phyloP scores from a whole-genome alignment of 2,329 filamentous ascomycete genomes.

The Aspergillus hortae region DNA sequence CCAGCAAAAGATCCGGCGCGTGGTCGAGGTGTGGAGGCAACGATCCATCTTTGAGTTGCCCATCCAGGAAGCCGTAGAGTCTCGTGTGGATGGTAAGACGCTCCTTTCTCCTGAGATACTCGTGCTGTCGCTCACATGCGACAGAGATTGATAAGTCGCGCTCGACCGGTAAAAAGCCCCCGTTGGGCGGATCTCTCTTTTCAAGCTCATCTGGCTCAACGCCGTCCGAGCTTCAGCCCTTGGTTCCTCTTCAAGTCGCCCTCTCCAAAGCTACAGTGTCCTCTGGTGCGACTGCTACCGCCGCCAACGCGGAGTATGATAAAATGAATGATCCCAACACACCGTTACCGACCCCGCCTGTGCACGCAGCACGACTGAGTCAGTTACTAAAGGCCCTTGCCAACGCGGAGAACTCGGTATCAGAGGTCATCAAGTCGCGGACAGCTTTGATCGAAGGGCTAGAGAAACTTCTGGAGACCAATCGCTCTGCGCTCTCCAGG shows the following conservation, averaged over 20 bases:
- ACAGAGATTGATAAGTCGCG: slow-evolving; percentile 56
- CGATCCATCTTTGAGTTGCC: slow-evolving; percentile 76
- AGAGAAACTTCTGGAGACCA: slow-evolving; percentile 74
- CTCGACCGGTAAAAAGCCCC: slow-evolving; percentile 51
- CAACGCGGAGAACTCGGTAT: slow-evolving; percentile 81
- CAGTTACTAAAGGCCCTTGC: slow-evolving; percentile 86
- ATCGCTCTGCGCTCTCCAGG: slow-evolving; percentile 63
- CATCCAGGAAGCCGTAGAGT: slow-evolving; percentile 77
- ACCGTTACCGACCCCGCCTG: slow-evolving; percentile 73
- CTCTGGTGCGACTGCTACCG: slow-evolving; percentile 63
- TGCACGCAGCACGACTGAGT: slow-evolving; percentile 85
- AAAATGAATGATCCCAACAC: slow-evolving; percentile 72
- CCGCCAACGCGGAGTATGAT: slow-evolving; percentile 76
- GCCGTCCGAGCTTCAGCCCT: slow-evolving; percentile 70
- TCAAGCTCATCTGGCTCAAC: slow-evolving; percentile 55
- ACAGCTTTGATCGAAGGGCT: slow-evolving; percentile 72
- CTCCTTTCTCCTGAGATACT: too few relatives aligned
- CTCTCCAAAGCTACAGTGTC: slow-evolving; percentile 69
- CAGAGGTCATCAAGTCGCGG: slow-evolving; percentile 83
- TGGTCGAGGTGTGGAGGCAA: slow-evolving; percentile 92
- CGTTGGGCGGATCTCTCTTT: slow-evolving; percentile 68
- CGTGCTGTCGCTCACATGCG: background rate
- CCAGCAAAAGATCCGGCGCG: slow-evolving; percentile 80
- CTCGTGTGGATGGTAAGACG: slow-evolving; percentile 68
- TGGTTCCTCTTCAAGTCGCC: slow-evolving; percentile 71